Conservation (phyloP, 306 rosid genomes). For the Dryas alaskensis region DNA sequence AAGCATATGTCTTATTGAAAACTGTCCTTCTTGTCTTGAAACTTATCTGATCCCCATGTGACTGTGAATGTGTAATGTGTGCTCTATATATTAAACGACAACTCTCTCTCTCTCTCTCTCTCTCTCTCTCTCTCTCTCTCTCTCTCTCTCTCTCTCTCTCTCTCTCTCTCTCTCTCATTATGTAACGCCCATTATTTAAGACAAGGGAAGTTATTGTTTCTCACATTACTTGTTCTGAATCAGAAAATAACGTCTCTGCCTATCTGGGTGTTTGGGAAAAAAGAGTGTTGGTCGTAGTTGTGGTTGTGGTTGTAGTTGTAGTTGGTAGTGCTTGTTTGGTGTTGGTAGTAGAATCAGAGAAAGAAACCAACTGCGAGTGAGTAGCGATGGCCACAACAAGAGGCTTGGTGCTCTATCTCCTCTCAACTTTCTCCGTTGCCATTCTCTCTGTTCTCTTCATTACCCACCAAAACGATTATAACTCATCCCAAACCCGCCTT, state of each 20-base stretch:
- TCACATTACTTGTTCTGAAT: neutral
- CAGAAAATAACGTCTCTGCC: constrained; percentile 4
- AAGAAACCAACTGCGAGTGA: neutral
- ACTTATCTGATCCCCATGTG: neutral
- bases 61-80: neutral
- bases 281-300: neutral
- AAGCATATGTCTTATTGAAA: no score
- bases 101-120: neutral
- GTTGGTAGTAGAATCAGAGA: neutral
- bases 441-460: constrained; percentile 47
- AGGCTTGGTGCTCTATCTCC: constrained; percentile 50
- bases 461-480: constrained; percentile 16
- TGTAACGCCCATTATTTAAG: no score
- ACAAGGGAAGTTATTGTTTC: no score
- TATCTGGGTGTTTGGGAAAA: neutral
- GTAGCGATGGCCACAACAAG: constrained; percentile 51
- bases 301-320: neutral
- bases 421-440: constrained; percentile 56
- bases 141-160: neutral
- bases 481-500: neutral
- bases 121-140: neutral
- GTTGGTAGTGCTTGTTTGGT: neutral
- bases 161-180: neutral
- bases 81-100: neutral
- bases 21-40: no score